A percentile compares a stretch with the other conserved stretches of the same genome.
phyloP scores from a whole-genome alignment of 2,329 filamentous ascomycete species.

The Mollisiaceae sp. region DNA sequence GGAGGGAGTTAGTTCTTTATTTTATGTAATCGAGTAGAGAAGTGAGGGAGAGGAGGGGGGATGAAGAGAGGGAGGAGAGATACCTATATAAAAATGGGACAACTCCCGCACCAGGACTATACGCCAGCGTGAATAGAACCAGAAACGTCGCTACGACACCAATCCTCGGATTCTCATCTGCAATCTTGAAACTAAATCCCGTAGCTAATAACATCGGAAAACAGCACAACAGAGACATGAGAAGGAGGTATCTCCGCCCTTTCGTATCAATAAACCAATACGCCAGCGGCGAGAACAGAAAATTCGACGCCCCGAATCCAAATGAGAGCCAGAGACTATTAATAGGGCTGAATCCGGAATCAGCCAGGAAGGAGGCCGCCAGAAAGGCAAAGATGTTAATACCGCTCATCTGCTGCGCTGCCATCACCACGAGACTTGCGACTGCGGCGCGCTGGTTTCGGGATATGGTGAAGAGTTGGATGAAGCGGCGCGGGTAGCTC shows the following conservation, averaged over 20 bases:
- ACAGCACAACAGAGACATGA: neutral
- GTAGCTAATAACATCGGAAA: slow-evolving; percentile 3
- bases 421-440: neutral
- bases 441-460: neutral
- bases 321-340: slow-evolving; percentile 5
- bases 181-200: neutral
- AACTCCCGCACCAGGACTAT: neutral
- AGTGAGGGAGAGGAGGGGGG: neutral
- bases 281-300: slow-evolving; percentile 2
- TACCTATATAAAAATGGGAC: slow-evolving; percentile 4
- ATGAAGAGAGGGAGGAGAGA: neutral
- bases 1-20: neutral
- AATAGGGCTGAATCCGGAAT: neutral
- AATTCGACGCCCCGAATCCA: slow-evolving; percentile 1
- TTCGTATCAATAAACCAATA: slow-evolving; percentile 8
- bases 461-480: neutral
- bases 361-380: neutral
- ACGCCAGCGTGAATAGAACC: slow-evolving; percentile 2
- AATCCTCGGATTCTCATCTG: neutral
- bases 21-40: no score
- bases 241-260: neutral
- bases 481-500: slow-evolving; percentile 3
- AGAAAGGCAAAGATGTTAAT: slow-evolving; percentile 5
- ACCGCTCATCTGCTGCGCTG: slow-evolving; percentile 3
- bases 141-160: neutral